A percentile compares a stretch with the other conserved stretches of the same genome.
phyloP scores from a whole-genome alignment of 2,329 filamentous ascomycete species.

The Ascochyta pisi region DNA sequence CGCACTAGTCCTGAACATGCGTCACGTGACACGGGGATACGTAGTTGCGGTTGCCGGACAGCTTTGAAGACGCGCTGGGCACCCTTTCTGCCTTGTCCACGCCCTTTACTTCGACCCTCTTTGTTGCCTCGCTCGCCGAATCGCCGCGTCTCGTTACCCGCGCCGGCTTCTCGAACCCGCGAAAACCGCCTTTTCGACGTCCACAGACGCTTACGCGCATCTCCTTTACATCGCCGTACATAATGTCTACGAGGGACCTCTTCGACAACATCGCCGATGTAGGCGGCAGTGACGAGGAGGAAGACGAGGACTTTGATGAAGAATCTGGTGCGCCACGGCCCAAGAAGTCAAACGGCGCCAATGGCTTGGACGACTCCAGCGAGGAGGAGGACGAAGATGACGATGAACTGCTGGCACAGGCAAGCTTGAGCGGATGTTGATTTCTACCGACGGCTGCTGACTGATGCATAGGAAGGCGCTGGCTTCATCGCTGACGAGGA shows the following conservation, averaged over 20 bases:
- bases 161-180: constrained; percentile 17
- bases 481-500: constrained; percentile 97
- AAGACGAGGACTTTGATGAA: constrained; percentile 49
- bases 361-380: constrained; percentile 47
- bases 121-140: constrained; percentile 19
- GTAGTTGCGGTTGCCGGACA: constrained; percentile 24
- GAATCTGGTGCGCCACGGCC: constrained; percentile 30
- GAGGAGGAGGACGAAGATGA: constrained; percentile 52
- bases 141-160: constrained; percentile 22
- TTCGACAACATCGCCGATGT: constrained; percentile 86
- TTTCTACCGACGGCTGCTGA: constrained; percentile 19
- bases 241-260: constrained; percentile 62
- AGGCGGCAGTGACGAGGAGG: constrained; percentile 71
- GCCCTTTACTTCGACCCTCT: constrained; percentile 26
- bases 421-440: constrained; percentile 31
- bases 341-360: constrained; percentile 38
- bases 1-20: neutral
- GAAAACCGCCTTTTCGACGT: constrained; percentile 17
- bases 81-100: constrained; percentile 25
- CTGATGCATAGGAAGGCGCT: constrained; percentile 73
- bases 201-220: constrained; percentile 28
- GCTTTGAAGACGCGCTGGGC: constrained; percentile 31
- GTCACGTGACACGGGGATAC: constrained; percentile 6
- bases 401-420: constrained; percentile 44
- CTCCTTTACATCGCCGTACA: constrained; percentile 36